Percentiles rank a stretch among this genome's conserved stretches.
Evolutionary conservation across 2,329 filamentous ascomycete species (phyloP).

Genomic region (Didymella exigua): DNA sequence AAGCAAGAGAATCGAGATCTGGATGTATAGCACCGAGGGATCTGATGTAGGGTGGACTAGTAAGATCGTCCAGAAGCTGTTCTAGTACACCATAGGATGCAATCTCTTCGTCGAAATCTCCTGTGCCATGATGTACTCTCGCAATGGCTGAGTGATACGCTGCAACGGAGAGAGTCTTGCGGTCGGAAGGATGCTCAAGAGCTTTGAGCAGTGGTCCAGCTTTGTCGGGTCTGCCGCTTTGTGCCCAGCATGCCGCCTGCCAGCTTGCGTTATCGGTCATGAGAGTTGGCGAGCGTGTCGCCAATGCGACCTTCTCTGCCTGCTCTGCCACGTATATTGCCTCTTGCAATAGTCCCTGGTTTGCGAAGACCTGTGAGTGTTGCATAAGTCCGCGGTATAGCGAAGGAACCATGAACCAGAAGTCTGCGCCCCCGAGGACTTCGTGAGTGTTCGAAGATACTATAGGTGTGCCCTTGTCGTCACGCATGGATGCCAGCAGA

Average conservation of each 20-base stretch:
- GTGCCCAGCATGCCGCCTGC: constrained; percentile 57
- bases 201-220: constrained; percentile 60
- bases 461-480: constrained; percentile 36
- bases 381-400: constrained; percentile 74
- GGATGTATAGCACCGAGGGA: constrained; percentile 32
- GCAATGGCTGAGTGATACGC: constrained; percentile 58
- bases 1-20: constrained; percentile 46
- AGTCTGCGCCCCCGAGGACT: constrained; percentile 65
- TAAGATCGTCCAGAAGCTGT: constrained; percentile 52
- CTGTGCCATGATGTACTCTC: constrained; percentile 54
- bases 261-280: constrained; percentile 52
- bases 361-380: constrained; percentile 77
- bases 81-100: constrained; percentile 57
- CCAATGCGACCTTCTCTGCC: constrained; percentile 75
- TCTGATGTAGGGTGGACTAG: constrained; percentile 40
- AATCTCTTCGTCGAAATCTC: constrained; percentile 56
- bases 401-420: constrained; percentile 79
- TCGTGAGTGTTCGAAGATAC: constrained; percentile 53
- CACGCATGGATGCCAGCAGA: constrained; percentile 37
- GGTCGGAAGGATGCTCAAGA: constrained; percentile 50
- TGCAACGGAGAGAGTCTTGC: constrained; percentile 58
- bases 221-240: constrained; percentile 57
- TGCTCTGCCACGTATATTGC: constrained; percentile 88
- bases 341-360: constrained; percentile 86
- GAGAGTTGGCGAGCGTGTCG: constrained; percentile 66